These are phyloP conservation scores for Pleurotus platypus DNA, from an alignment of 768 basidiomycete species.

Conservation along the genomic window DNA sequence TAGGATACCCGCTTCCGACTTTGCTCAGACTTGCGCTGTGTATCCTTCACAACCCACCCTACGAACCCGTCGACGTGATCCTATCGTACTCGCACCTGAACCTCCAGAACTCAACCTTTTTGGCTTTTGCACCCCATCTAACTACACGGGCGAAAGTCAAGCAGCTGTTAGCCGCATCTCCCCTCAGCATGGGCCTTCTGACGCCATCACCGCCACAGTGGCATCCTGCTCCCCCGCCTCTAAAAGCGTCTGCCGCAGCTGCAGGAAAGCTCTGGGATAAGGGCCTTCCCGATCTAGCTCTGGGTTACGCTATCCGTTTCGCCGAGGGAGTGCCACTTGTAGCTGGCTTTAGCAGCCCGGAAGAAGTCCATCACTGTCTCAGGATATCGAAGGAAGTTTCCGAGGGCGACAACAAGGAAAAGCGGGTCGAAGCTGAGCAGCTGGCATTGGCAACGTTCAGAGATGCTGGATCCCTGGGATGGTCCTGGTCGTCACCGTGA, in stretches of 20 bases:
- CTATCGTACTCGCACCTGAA: constrained; percentile 81
- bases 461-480: constrained; percentile 51
- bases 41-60: constrained; percentile 62
- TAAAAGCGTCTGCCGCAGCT: constrained; percentile 39
- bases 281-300: constrained; percentile 61
- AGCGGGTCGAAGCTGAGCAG: constrained; percentile 42
- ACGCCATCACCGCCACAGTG: constrained; percentile 54
- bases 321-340: constrained; percentile 60
- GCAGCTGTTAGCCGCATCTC: constrained; percentile 76
- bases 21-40: constrained; percentile 81
- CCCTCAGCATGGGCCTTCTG: constrained; percentile 82
- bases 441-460: constrained; percentile 40
- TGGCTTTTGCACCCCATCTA: constrained; percentile 53
- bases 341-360: constrained; percentile 63
- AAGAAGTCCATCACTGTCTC: constrained; percentile 74
- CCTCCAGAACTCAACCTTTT: constrained; percentile 65
- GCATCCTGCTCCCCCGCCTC: constrained; percentile 68
- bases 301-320: constrained; percentile 64
- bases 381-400: constrained; percentile 63
- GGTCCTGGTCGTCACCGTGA: constrained; percentile 70
- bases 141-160: constrained; percentile 58
- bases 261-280: constrained; percentile 36
- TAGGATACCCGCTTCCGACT: constrained; percentile 80
- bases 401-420: constrained; percentile 26
- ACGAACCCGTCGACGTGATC: constrained; percentile 71